A percentile compares a stretch with the other conserved stretches of the same genome.
These are phyloP conservation scores for Coniella lustricola DNA, from an alignment of 2,329 filamentous ascomycete genomes.

Conservation along the genomic window DNA sequence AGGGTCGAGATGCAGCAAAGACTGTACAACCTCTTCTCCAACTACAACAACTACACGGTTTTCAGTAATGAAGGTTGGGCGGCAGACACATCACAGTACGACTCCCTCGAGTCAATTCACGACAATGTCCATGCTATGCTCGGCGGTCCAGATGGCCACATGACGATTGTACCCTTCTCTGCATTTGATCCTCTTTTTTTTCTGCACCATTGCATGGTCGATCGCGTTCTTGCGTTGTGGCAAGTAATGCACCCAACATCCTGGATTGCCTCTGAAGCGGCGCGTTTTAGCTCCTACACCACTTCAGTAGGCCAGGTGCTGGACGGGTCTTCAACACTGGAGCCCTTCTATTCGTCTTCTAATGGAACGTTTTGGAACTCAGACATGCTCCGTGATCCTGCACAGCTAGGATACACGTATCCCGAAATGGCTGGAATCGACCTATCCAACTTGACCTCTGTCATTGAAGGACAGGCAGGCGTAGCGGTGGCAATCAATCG, in stretches of 20 bases:
- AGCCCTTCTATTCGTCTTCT: conserved; percentile 57
- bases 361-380: conserved; percentile 63
- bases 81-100: conserved; percentile 40
- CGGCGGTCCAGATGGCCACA: conserved; percentile 56
- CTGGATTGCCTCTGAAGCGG: conserved; percentile 54
- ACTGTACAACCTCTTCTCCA: conserved; percentile 60
- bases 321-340: conserved; percentile 50
- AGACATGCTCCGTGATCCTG: conserved; percentile 49
- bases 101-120: conserved; percentile 60
- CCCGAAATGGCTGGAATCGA: conserved; percentile 46
- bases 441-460: conserved; percentile 27
- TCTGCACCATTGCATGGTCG: conserved; percentile 69
- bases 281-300: conserved; percentile 54
- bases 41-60: conserved; percentile 58
- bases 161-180: conserved; percentile 64
- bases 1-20: conserved; percentile 52
- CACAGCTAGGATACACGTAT: conserved; percentile 68
- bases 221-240: conserved; percentile 71
- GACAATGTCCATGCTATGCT: conserved; percentile 55
- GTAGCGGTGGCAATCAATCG: conserved; percentile 50
- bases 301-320: conserved; percentile 46
- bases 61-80: conserved; percentile 65
- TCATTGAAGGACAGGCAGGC: conserved; percentile 30
- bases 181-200: conserved; percentile 77
- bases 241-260: conserved; percentile 63